phyloP scores from a whole-genome alignment of 805 yeast species.

The Cyberlindnera petersonii region DNA sequence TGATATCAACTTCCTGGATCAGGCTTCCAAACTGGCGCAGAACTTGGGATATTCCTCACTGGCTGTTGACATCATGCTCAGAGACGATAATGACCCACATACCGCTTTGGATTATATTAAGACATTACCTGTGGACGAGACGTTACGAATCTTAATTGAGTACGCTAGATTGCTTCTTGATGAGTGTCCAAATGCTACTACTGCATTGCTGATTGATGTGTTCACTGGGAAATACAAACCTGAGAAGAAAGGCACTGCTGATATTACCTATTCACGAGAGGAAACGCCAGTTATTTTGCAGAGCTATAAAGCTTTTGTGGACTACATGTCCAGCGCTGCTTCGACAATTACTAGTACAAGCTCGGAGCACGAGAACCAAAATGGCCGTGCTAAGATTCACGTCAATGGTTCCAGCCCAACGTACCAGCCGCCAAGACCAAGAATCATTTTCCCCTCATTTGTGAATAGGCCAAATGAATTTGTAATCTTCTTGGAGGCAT shows the following conservation, averaged over 20 bases:
- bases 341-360: constrained; percentile 21
- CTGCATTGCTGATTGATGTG: constrained; percentile 75
- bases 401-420: constrained; percentile 42
- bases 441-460: constrained; percentile 81
- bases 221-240: constrained; percentile 83
- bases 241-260: constrained; percentile 20
- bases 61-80: constrained; percentile 71
- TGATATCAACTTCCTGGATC: constrained; percentile 61
- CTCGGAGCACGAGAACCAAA: constrained; percentile 12
- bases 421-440: constrained; percentile 88
- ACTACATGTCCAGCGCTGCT: constrained; percentile 42
- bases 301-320: constrained; percentile 55
- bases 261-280: constrained; percentile 15
- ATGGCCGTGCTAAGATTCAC: constrained; percentile 5
- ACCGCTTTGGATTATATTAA: constrained; percentile 62
- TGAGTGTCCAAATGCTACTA: constrained; percentile 71
- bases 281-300: constrained; percentile 34
- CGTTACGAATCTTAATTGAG: constrained; percentile 64
- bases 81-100: constrained; percentile 57
- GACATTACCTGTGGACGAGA: constrained; percentile 70
- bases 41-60: constrained; percentile 67
- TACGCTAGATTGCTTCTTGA: constrained; percentile 65
- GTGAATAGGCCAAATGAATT: constrained; percentile 84
- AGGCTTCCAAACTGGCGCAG: constrained; percentile 68
- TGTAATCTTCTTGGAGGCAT: constrained; percentile 89